Base-by-base conservation (phyloP, 2,329 filamentous ascomycete genomes). In the Hirsutella minnesotensis region DNA sequence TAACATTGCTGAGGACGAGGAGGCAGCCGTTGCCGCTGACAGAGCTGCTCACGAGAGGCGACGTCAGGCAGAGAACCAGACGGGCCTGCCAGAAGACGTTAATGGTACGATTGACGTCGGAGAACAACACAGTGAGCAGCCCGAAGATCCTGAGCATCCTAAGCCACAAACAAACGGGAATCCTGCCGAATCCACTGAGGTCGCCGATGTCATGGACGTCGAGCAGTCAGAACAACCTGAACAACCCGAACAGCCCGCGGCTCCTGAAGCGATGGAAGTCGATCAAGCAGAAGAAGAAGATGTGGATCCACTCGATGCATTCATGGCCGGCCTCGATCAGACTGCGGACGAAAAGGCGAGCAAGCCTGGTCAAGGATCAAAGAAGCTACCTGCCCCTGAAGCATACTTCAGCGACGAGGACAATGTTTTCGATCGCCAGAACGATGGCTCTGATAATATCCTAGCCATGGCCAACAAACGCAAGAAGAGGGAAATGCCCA, bases 401-500 rank as follows among this genome's bases (percentile, higher is more conserved):
- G 79, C 89, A 8, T 84, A 95, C 53, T 95, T 95, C 59, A 86
- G 83, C 46, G 89, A 95, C 47, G 83, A 94, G 48, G 88, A 94
- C 48, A 77, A 69, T 52, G 67, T 70, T 45, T 73, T 70, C 48
- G 65, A 70, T 44, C 60, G 64, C n/a, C 64, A 71, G 35, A 67
- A 71, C 33, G 63, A 65, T 13, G 62, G 63, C 15, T 60, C 70
- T 7, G 68, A 68, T 34, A 60, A 66, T 3, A 66, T 75, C 39
- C 59, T 75, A 35, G 72, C 69, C 40, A 71, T 79, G 49, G 67
- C 75, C 5, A 68, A 65, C 55, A 83, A 73, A 73, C 82, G 69
- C 56, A 95, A 95, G 69, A 95, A 95, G 72, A 95, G 95, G 64
- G 92, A 96, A 46, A 81, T 96, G n/a, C 88, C 89, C 1, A 72